Evolutionary conservation across 257 asterid genomes (phyloP), one percentile per base, ranked within the genome.

Genomic region (Schizonepeta tenuifolia): DNA sequence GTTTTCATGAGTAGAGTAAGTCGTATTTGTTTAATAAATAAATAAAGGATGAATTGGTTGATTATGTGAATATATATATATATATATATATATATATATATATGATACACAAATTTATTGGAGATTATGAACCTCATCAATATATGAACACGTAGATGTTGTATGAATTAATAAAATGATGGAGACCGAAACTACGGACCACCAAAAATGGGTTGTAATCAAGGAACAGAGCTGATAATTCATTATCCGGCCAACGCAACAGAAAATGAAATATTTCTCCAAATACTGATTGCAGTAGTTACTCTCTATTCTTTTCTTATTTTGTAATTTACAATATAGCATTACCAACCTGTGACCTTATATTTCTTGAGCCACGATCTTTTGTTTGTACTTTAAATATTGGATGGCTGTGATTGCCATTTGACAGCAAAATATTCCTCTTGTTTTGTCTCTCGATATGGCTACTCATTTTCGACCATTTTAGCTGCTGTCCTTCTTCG

Each of bases 211-310:
- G 53, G 65, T 64, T 40, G 13, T 24, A 64, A 41, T 51, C 54
- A 61, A 17, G 5, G 66, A 76, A 43, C 3, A 61, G 69, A 28
- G 33, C 9, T 13, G 60, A 38, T 33, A 7, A 53, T 64, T 41
- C 76, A 6, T 65, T 77, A 51, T 57, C 74, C 58, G 36, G 58
- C 77, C 81, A 77, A 66, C 81, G 1, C 67, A 66, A 36, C 66
- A 13, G 71, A 77, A 58, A 71, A 69, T 38, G 81, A 77, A 24
- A 41, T 51, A 40, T 38, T 68, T 26, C 13, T 36, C 21, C 12
- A 57, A 67, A 13, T 66, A 4, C 11, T 65, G 4, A 24, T 24
- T 24, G 26, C 26, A 24, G 1, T n/a, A n/a, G n/a, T n/a, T 24
- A 2, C 26, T 24, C 26, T 24, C 26, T 24, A 24, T 24, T 24